Evolutionary conservation across 306 rosid species (phyloP).

Genomic region (Fragaria nilgerrensis): DNA sequence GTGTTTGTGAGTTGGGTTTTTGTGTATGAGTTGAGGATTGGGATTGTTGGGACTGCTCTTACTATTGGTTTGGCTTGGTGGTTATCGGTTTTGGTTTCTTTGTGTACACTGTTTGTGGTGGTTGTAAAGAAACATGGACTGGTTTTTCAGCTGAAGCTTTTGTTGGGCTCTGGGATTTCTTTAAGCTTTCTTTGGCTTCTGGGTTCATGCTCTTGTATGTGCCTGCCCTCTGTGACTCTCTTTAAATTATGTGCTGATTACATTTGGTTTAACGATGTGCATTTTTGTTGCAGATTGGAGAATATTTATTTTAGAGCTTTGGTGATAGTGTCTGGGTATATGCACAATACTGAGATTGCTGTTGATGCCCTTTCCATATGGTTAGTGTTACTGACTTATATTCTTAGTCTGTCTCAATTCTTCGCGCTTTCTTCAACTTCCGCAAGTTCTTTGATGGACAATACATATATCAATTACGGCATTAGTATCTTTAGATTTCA

Average conservation of each 20-base stretch:
- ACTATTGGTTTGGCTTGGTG: constrained; percentile 61
- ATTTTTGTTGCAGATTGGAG: constrained; percentile 56
- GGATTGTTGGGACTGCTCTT: constrained; percentile 53
- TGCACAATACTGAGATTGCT: constrained; percentile 44
- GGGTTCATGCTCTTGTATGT: constrained; percentile 69
- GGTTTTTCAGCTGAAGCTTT: constrained; percentile 67
- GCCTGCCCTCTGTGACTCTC: background rate
- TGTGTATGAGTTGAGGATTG: constrained; percentile 39
- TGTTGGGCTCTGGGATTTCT: constrained; percentile 64
- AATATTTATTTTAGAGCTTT: constrained; percentile 57
- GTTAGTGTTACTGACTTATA: constrained; percentile 22
- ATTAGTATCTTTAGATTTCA: background rate
- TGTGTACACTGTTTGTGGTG: constrained; percentile 50
- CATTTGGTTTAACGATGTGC: background rate
- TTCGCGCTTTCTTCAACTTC: constrained; percentile 3
- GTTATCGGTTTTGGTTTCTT: constrained; percentile 49
- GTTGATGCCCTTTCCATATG: constrained; percentile 73
- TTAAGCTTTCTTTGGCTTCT: constrained; percentile 65
- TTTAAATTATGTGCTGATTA: background rate
- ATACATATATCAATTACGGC: background rate
- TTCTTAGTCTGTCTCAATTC: background rate
- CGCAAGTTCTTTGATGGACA: background rate
- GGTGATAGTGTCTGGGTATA: constrained; percentile 54
- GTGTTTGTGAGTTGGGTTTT: constrained; percentile 52
- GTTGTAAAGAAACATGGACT: constrained; percentile 54